Evolutionary conservation across 352 stramenopile genomes (phyloP), one percentile per base, ranked within the genome.

Genomic region (Globisporangium radiosum): DNA sequence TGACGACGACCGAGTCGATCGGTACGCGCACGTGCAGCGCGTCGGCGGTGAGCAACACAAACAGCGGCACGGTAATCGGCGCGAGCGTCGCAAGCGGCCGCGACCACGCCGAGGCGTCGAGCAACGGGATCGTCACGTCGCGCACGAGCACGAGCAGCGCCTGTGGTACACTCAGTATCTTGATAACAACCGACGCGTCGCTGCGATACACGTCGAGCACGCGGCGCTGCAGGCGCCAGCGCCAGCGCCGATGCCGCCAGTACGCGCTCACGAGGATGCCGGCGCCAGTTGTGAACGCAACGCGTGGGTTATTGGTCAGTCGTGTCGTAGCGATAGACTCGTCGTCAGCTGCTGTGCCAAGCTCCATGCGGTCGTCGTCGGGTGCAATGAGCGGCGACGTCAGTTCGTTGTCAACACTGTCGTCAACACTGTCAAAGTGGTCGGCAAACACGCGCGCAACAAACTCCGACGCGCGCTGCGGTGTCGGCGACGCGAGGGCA

Each of bases 61-160:
- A 92, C 5, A 97, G 36, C 3, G 94, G 91, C 47, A 91, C 90
- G 10, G 92, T 75, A 36, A 89, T 63, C 6, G 91, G 71, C 13
- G 86, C 94, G 19, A 98, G 17, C 4, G 86, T 86, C 14, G 96
- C 87, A 33, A 96, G 77, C 3, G 74, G 73, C 11, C 95, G 81
- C 3, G 85, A 96, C 79, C 80, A 94, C 5, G 68, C 74, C 1
- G 86, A 76, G 15, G 75, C 60, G 54, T 92, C 81, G 3, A 95
- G 61, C 15, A 92, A 64, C 13, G 84, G 87, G 13, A 91, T 73
- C 5, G 82, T 92, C 25, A 85, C 48, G 57, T 94, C 81, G 17
- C 85, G 78, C 19, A 78, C 39, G 0, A 87, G 44, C 47, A 88
- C 69, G 11, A 92, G 66, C 4, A 64, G 37, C 37, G 74, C 66